Evolutionary conservation across 2,329 filamentous ascomycete genomes (phyloP).

Genomic region (Sordariomycetes sp.): DNA sequence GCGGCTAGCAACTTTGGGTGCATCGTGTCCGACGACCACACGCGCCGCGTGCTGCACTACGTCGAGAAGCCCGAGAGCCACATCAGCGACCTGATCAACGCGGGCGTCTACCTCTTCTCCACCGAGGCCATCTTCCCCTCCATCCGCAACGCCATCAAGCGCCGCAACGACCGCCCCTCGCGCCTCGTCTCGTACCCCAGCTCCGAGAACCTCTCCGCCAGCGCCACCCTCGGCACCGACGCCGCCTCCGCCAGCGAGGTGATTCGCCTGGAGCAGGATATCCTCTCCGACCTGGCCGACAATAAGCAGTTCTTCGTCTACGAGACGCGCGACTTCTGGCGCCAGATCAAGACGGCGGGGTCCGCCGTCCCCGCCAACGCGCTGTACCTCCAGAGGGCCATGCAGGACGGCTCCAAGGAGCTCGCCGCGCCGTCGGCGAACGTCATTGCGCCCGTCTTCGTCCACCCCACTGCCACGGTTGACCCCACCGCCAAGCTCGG

Average conservation of each 20-base stretch:
- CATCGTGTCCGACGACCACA: slow-evolving; percentile 89
- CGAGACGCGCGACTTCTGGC: slow-evolving; percentile 99
- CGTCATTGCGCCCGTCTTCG: slow-evolving; percentile 86
- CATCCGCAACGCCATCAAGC: slow-evolving; percentile 90
- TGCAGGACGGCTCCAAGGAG: slow-evolving; percentile 70
- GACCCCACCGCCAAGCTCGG: slow-evolving; percentile 94
- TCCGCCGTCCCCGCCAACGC: slow-evolving; percentile 95
- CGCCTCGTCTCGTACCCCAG: slow-evolving; percentile 91
- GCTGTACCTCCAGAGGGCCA: slow-evolving; percentile 88
- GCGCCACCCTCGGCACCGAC: slow-evolving; percentile 41
- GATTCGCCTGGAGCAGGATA: slow-evolving; percentile 92
- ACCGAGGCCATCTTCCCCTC: slow-evolving; percentile 94
- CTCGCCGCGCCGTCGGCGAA: slow-evolving; percentile 72
- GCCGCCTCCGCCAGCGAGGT: slow-evolving; percentile 74
- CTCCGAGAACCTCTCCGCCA: slow-evolving; percentile 76
- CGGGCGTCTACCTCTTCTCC: slow-evolving; percentile 93
- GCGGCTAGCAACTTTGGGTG: slow-evolving; percentile 94
- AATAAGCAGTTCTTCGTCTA: slow-evolving; percentile 97
- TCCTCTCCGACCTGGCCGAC: slow-evolving; percentile 87
- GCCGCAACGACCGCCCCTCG: slow-evolving; percentile 70
- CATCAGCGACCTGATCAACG: slow-evolving; percentile 98
- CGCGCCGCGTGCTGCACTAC: slow-evolving; percentile 92
- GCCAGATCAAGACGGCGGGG: slow-evolving; percentile 98
- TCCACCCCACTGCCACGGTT: slow-evolving; percentile 80
- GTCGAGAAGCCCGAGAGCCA: slow-evolving; percentile 97